Percentiles rank a stretch among this genome's conserved stretches.
These are phyloP conservation scores for Saccharomyces paradoxus DNA, from an alignment of 805 yeast species.

Conservation along the genomic window DNA sequence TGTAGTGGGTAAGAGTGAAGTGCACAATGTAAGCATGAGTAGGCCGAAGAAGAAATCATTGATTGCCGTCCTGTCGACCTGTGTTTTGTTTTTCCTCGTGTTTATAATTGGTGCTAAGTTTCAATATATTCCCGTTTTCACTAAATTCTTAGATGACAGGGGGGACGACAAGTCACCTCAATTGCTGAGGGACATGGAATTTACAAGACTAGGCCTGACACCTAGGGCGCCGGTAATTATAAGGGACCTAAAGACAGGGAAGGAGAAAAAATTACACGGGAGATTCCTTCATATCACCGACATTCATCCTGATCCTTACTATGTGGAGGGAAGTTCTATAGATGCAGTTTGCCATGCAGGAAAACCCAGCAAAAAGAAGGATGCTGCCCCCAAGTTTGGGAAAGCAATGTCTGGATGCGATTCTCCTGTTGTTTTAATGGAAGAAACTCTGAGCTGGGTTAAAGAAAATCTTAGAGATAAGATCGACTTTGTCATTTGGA, in stretches of 20 bases:
- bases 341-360: conserved; percentile 49
- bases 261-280: conserved; percentile 44
- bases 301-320: conserved; percentile 73
- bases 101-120: neutral
- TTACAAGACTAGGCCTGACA: conserved; percentile 33
- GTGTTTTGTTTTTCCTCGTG: neutral
- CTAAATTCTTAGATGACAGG: neutral
- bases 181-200: conserved; percentile 21
- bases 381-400: conserved; percentile 59
- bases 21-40: neutral
- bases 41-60: neutral
- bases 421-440: conserved; percentile 54
- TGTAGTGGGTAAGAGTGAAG: neutral
- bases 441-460: conserved; percentile 62
- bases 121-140: neutral
- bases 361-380: conserved; percentile 24
- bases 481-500: conserved; percentile 82
- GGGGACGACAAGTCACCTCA: neutral
- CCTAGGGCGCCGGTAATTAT: conserved; percentile 34
- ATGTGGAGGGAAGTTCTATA: conserved; percentile 43
- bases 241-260: conserved; percentile 9
- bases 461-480: conserved; percentile 56
- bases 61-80: neutral
- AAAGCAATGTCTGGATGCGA: conserved; percentile 75
- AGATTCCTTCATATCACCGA: conserved; percentile 81